These are phyloP conservation scores for Fremontodendron californicum DNA, from an alignment of 345 rosid species.

Conservation along the genomic window DNA sequence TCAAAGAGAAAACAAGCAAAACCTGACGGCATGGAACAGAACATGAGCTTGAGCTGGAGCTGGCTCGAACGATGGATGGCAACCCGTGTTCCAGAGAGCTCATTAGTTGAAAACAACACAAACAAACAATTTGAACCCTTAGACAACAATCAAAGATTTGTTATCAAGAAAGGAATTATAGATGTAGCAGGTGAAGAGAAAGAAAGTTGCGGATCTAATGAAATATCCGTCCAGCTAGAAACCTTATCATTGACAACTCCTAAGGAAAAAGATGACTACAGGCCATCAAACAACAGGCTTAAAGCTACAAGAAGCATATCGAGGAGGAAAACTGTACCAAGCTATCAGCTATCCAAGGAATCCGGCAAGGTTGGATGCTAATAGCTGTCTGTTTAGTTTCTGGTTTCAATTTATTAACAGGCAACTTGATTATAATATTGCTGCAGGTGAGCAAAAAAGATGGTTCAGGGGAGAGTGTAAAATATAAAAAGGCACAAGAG, in stretches of 20 bases:
- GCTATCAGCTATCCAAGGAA: slow-evolving; percentile 40
- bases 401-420: neutral
- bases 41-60: slow-evolving; percentile 70
- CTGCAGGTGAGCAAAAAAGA: slow-evolving; percentile 41
- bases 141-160: slow-evolving; percentile 22
- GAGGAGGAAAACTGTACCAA: slow-evolving; percentile 52
- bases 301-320: slow-evolving; percentile 37
- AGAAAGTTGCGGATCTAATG: slow-evolving; percentile 91
- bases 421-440: neutral
- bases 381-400: neutral
- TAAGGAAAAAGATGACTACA: slow-evolving; percentile 21
- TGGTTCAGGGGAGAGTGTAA: slow-evolving; percentile 25
- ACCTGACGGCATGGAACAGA: slow-evolving; percentile 36
- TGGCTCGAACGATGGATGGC: slow-evolving; percentile 97
- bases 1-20: slow-evolving; percentile 53
- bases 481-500: slow-evolving; percentile 31
- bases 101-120: slow-evolving; percentile 24
- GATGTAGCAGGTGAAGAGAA: slow-evolving; percentile 56
- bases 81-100: slow-evolving; percentile 57
- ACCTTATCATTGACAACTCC: slow-evolving; percentile 26
- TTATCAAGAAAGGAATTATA: slow-evolving; percentile 24
- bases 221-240: slow-evolving; percentile 52
- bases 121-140: slow-evolving; percentile 30
- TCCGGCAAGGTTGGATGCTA: slow-evolving; percentile 36
- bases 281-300: slow-evolving; percentile 27